Conservation (phyloP, 257 asterid species). For the Nicotiana obtusifolia region DNA sequence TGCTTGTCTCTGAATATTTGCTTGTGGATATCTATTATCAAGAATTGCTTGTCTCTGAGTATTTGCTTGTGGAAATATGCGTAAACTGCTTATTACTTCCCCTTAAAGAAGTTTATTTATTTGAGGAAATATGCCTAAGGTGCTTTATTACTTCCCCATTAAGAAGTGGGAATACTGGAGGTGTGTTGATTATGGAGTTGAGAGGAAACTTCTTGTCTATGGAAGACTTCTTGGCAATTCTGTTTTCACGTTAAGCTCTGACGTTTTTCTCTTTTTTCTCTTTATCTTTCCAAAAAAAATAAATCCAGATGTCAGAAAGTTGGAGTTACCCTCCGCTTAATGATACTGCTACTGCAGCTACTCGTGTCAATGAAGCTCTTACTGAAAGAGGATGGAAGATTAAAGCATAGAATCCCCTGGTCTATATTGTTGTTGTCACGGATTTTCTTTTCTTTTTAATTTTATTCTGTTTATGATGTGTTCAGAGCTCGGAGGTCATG, state of each 20-base stretch:
- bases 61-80: background rate
- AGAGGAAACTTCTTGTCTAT: background rate
- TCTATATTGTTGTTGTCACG: slow-evolving; percentile 2
- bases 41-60: background rate
- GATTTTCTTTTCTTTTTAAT: background rate
- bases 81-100: background rate
- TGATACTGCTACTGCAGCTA: slow-evolving; percentile 82
- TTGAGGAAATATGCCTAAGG: background rate
- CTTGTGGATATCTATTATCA: background rate
- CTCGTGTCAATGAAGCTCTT: slow-evolving; percentile 67
- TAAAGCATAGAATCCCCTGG: slow-evolving; percentile 4
- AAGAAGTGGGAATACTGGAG: background rate
- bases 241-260: background rate
- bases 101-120: background rate
- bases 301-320: slow-evolving; percentile 83
- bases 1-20: background rate
- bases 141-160: background rate
- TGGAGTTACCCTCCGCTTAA: slow-evolving; percentile 98
- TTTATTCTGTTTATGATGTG: background rate
- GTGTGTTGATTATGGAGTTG: background rate
- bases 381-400: slow-evolving; percentile 89
- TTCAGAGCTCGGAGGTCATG: background rate
- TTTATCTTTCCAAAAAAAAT: background rate
- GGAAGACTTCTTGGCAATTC: background rate
- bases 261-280: slow-evolving; percentile 3